Conservation (phyloP, 495 filamentous ascomycete species). For the Aspergillus mulundensis region DNA sequence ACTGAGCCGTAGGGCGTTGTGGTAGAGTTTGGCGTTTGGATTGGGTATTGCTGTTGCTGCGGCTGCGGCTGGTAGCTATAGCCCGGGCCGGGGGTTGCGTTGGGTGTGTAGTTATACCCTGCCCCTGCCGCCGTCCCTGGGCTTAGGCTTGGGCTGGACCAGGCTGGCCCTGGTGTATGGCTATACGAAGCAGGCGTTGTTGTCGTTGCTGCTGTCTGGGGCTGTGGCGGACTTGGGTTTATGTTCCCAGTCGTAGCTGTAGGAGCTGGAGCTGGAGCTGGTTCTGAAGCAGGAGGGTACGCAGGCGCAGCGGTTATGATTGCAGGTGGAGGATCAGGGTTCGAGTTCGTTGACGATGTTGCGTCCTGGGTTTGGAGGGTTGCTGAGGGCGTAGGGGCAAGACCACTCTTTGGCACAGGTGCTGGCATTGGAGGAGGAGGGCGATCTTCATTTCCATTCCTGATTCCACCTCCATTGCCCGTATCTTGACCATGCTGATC, state of each 20-base stretch:
- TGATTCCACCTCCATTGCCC: background rate
- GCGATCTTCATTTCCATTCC: background rate
- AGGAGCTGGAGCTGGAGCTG: slow-evolving; percentile 7
- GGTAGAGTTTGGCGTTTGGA: slow-evolving; percentile 33
- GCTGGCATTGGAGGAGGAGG: slow-evolving; percentile 14
- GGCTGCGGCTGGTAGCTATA: slow-evolving; percentile 32
- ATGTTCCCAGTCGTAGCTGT: slow-evolving; percentile 19
- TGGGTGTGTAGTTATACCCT: background rate
- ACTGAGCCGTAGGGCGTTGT: slow-evolving; percentile 46
- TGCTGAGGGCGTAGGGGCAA: slow-evolving; percentile 16
- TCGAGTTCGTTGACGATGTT: slow-evolving; percentile 17
- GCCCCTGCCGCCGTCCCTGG: background rate
- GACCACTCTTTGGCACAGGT: slow-evolving; percentile 18
- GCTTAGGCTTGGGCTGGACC: slow-evolving; percentile 8
- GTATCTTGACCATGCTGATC: slow-evolving; percentile 1
- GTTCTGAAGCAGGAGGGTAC: background rate
- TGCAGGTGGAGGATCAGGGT: background rate
- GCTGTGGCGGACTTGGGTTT: background rate
- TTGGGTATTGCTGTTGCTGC: slow-evolving; percentile 6
- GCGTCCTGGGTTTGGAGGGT: background rate
- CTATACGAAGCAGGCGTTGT: slow-evolving; percentile 17
- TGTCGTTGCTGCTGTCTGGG: slow-evolving; percentile 17
- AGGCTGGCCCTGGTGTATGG: background rate
- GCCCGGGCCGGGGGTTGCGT: slow-evolving; percentile 1
- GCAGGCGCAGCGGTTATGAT: background rate